Evolutionary conservation across 176 grass and related monocot species (phyloP), one percentile per base, ranked within the genome.

Genomic region (Cenchrus purpureus): DNA sequence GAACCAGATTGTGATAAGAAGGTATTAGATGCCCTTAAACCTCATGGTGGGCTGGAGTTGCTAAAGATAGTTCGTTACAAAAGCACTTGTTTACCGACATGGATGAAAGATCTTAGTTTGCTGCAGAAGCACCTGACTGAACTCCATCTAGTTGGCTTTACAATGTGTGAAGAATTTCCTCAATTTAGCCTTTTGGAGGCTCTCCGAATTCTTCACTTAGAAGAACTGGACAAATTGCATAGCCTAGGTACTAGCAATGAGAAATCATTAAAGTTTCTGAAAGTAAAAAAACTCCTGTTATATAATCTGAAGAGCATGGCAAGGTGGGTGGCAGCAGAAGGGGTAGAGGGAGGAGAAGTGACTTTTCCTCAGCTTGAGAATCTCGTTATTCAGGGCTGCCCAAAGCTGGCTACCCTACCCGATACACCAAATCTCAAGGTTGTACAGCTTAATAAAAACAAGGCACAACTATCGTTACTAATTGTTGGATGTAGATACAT

Each of bases 161-260:
- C 29, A 57, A 43, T 19, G 20, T 75, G 80, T 45, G 61, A 57
- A 20, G 64, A 73, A 56, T 74, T 84, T 57, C 82, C 73, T 25
- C n/a, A 68, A 46, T 49, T 78, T 20, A 48, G 10, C 37, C 49
- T 52, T 8, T 52, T 83, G 0, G 25, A 19, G 8, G 16, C 10
- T 63, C 81, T 83, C 51, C 68, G 59, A 48, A 17, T 76, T 77
- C 83, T 85, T 85, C 20, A 13, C 32, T 59, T 85, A 45, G 34
- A 20, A 68, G 8, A 17, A 17, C 45, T 85, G 63, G 70, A 69
- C 2, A 25, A 77, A 77, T 15, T 77, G 7, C 37, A 25, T 10
- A 77, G 37, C 40, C 37, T 77, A 2, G 61, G 55, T 14, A 31
- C 31, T 31, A 61, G 56, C 6, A 2, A 44, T 0, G 3, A 5